Conservation (phyloP, 768 basidiomycete species). For the Lactarius hengduanensis region DNA sequence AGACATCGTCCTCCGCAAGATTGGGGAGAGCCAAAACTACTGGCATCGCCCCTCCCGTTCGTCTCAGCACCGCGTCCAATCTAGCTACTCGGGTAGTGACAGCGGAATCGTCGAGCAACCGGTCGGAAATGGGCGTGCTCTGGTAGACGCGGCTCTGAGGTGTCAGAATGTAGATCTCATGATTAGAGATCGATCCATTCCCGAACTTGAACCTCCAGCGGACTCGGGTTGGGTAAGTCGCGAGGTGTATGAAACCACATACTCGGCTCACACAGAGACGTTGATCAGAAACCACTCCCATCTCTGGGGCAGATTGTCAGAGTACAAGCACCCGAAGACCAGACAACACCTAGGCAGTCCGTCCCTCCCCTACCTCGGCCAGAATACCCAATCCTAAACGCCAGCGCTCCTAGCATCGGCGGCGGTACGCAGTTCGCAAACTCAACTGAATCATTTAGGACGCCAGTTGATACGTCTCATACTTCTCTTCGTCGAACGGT, state of each 20-base stretch:
- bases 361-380: neutral
- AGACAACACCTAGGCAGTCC: neutral
- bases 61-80: neutral
- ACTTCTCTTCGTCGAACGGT: neutral
- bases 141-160: neutral
- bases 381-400: neutral
- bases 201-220: neutral
- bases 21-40: neutral
- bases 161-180: neutral
- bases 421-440: neutral
- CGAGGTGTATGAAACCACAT: neutral
- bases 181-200: constrained; percentile 1
- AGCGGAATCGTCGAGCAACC: neutral
- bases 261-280: neutral
- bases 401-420: neutral
- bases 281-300: neutral
- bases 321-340: neutral
- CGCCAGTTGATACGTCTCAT: neutral
- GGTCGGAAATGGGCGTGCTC: neutral
- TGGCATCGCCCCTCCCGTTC: neutral
- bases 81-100: neutral
- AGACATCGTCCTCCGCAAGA: neutral
- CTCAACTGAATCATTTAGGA: neutral
- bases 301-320: neutral
- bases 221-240: neutral